Evolutionary conservation across 2,329 filamentous ascomycete species (phyloP), one percentile per base, ranked within the genome.

Genomic region (Colletotrichum agaves): DNA sequence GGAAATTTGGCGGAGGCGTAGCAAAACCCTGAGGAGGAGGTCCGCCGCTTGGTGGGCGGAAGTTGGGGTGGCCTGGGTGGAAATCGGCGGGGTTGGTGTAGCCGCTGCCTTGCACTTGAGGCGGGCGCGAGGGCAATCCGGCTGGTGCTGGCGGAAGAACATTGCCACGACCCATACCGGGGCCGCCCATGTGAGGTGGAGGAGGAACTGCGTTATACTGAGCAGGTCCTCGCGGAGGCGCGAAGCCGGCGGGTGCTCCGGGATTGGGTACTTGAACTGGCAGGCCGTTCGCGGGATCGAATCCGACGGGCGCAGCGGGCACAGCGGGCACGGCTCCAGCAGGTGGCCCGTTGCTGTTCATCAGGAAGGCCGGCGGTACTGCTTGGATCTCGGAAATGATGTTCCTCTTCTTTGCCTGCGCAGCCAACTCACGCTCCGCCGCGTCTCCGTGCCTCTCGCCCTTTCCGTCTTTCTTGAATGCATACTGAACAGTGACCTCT

Each of bases 391-490:
- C 91, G 39, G 94, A 92, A 59, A 93, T 88, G 69, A 99, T 92
- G 75, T 97, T 97, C 79, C 98, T 93, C 77, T 94, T 95, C 81
- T 95, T 95, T 64, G 94, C 96, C 80, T 98, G 93, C 31, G 92
- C 90, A 33, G 96, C 96, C 52, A 99, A 88, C 83, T 93, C 92
- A 75, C 96, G 87, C 81, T 99, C 96, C 33, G 96, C 96, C 73
- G 94, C 88, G 78, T 99, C 96, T 74, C 96, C 96, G 77, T 99
- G 96, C 66, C 96, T 87, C 82, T 98, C 95, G 73, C 95, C 95
- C 82, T 97, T 97, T 73, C 96, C 96, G 75, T 99, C 96, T 81
- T 98, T 98, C 86, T 99, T 99, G 87, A 97, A 98, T 43, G 96
- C 96, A 79, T 98, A 99, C 80, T 98, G 95, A 49, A 99, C 96